Evolutionary conservation across 208 protist genomes (phyloP), one percentile per base, ranked within the genome.

Genomic region (Crithidia sp.): DNA sequence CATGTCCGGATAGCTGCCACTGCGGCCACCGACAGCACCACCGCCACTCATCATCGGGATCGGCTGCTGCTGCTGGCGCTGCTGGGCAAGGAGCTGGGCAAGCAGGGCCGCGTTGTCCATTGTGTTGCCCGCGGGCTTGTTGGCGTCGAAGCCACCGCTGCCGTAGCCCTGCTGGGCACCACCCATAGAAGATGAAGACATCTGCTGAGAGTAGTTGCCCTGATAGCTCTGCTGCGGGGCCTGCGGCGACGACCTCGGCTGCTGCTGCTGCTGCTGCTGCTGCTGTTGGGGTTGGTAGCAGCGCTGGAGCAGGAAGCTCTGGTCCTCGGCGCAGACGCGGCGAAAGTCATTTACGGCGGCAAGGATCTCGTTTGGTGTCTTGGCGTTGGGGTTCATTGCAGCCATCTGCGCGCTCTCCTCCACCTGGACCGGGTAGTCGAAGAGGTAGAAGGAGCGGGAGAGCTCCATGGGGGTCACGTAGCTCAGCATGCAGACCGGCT

Each of bases 261-360:
- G 78, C 55, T 69, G 73, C 6, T 52, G 61, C 64, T 66, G 67
- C 50, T 63, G 78, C 68, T 59, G 68, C 28, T 78, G 78, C 47
- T 74, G 65, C n/a, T 69, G 43, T 9, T 68, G 76, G 10, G 68
- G 72, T 65, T 96, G 83, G 71, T 94, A 96, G 83, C 92, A 93
- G 37, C 82, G 83, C 76, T 86, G 62, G 14, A 94, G 56, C 7
- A 95, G 54, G 44, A 91, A 91, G 45, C 68, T 80, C 14, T 86
- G 75, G 50, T 96, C 88, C 45, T 84, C 79, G 3, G 79, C 63
- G 74, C 89, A 95, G 54, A 86, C 74, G 41, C 81, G 79, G 65
- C 92, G 92, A 65, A 96, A 94, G 47, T 94, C 88, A 56, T 91
- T 92, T 7, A 96, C 85, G 39, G 92, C 92, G 12, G 65, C 79